Evolutionary conservation across 2,329 filamentous ascomycete genomes (phyloP).

Genomic region (Cercospora sesami): DNA sequence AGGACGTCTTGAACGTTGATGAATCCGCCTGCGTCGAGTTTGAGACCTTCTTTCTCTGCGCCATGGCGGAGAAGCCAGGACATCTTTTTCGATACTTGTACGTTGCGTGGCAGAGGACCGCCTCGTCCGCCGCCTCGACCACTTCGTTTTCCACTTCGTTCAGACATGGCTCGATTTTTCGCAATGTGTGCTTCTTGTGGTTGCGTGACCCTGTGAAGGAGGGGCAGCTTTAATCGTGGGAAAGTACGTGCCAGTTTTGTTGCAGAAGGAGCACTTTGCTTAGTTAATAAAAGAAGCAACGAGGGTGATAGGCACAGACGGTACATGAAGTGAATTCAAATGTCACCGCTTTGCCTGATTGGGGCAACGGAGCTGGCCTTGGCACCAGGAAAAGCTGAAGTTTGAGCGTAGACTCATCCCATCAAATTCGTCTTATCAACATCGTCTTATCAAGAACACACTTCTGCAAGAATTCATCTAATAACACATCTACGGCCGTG

Average conservation of each 20-base stretch:
- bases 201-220: not conserved
- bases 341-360: not conserved
- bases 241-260: not conserved
- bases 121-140: conserved; percentile 17
- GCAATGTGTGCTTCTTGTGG: not conserved
- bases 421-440: not conserved
- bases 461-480: not conserved
- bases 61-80: conserved; percentile 61
- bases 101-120: conserved; percentile 29
- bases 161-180: conserved; percentile 3
- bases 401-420: not conserved
- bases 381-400: not conserved
- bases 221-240: not conserved
- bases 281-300: not conserved
- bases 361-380: not conserved
- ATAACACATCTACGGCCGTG: not conserved
- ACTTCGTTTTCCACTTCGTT: conserved; percentile 8
- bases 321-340: not conserved
- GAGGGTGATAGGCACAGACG: not conserved
- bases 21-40: conserved; percentile 60
- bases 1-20: conserved; percentile 61
- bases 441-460: not conserved
- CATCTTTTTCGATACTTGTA: conserved; percentile 40
- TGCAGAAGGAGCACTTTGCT: not conserved
- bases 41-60: conserved; percentile 60